Evolutionary conservation across 306 rosid genomes (phyloP).

Genomic region (Quillaja saponaria): DNA sequence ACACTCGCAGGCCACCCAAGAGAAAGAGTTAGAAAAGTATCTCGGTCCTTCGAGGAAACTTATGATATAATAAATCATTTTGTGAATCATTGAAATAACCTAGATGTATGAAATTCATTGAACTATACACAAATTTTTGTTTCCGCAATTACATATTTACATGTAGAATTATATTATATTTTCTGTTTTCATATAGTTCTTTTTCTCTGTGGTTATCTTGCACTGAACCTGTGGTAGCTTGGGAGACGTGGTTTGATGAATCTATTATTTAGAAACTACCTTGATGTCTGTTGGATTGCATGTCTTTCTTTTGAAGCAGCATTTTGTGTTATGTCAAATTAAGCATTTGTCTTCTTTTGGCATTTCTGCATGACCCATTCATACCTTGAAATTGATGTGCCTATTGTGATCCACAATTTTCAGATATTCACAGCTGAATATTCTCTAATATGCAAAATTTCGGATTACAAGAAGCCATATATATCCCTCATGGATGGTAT

Average conservation of each 20-base stretch:
- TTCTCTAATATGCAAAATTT: constrained; percentile 86
- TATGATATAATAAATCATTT: too few relatives aligned
- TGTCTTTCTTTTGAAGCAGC: constrained; percentile 24
- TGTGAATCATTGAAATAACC: too few relatives aligned
- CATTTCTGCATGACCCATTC: constrained; percentile 27
- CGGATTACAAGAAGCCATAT: constrained; percentile 89
- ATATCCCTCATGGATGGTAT: constrained; percentile 94
- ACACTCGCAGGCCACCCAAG: too few relatives aligned
- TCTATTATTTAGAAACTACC: neutral
- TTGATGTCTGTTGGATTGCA: constrained; percentile 9
- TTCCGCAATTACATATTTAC: too few relatives aligned
- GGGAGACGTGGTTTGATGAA: too few relatives aligned
- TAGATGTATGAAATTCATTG: too few relatives aligned
- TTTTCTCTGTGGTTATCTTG: neutral
- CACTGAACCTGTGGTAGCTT: too few relatives aligned
- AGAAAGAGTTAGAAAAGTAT: too few relatives aligned
- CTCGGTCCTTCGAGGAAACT: too few relatives aligned
- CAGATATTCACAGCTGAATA: constrained; percentile 96
- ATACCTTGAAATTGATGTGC: constrained; percentile 20
- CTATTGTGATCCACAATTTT: constrained; percentile 24
- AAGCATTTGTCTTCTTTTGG: constrained; percentile 20
- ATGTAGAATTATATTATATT: too few relatives aligned
- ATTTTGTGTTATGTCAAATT: constrained; percentile 9
- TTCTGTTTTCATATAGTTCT: too few relatives aligned
- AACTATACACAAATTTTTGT: too few relatives aligned